phyloP scores from a whole-genome alignment of 2,329 filamentous ascomycete genomes.

The Fusarium burgessii region DNA sequence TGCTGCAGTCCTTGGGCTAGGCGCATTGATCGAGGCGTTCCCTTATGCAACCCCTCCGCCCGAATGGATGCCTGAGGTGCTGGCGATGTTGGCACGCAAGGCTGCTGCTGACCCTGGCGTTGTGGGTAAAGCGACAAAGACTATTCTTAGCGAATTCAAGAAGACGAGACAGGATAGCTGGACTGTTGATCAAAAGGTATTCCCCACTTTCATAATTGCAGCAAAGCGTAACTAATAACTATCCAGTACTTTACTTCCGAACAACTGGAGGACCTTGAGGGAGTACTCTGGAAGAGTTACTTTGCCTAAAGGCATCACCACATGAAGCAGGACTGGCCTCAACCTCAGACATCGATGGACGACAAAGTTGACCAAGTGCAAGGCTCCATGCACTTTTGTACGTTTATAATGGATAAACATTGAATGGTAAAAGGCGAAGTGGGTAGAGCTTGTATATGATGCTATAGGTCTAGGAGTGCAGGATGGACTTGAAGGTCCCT shows the following conservation, averaged over 20 bases:
- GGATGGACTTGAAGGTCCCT: slow-evolving; percentile 4
- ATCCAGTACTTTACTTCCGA: slow-evolving; percentile 84
- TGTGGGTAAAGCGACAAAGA: slow-evolving; percentile 95
- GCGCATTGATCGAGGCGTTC: slow-evolving; percentile 93
- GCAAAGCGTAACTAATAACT: slow-evolving; percentile 45
- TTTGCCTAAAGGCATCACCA: slow-evolving; percentile 75
- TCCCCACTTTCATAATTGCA: slow-evolving; percentile 44
- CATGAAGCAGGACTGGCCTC: slow-evolving; percentile 10
- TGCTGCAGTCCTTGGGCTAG: slow-evolving; percentile 90
- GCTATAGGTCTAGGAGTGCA: slow-evolving; percentile 16
- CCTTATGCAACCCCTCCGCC: slow-evolving; percentile 95
- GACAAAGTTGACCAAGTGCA: neutral
- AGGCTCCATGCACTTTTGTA: slow-evolving; percentile 19
- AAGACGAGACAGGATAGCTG: slow-evolving; percentile 99
- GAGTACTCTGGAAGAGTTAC: slow-evolving; percentile 99
- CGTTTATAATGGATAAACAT: slow-evolving; percentile 19
- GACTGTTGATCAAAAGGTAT: slow-evolving; percentile 96
- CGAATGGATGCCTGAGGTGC: slow-evolving; percentile 90
- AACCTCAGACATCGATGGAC: slow-evolving; percentile 12
- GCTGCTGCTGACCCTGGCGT: slow-evolving; percentile 91
- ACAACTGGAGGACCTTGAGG: slow-evolving; percentile 93
- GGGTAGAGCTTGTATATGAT: slow-evolving; percentile 43
- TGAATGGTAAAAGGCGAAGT: slow-evolving; percentile 14
- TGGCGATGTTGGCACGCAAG: slow-evolving; percentile 85
- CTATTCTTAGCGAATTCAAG: slow-evolving; percentile 95